A percentile compares a stretch with the other conserved stretches of the same genome.
Conservation (phyloP, 768 basidiomycete genomes). For the Panaeolus papilionaceus region DNA sequence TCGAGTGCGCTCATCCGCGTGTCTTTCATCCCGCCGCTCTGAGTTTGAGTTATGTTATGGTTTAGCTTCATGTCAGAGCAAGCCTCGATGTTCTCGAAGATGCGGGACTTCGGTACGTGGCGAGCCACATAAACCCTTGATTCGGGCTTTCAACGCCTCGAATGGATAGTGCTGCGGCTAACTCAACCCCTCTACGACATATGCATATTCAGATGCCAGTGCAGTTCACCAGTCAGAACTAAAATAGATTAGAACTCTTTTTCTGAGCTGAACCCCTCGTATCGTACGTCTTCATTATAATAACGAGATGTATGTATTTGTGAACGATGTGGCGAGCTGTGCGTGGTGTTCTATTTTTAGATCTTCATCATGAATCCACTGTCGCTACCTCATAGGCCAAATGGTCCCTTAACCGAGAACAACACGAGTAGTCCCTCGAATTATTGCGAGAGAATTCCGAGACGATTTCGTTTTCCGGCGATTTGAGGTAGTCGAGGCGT, state of each 20-base stretch:
- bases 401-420: background rate
- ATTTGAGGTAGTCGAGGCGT: background rate
- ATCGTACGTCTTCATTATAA: background rate
- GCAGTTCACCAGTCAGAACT: background rate
- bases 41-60: background rate
- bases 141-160: conserved; percentile 12
- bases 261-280: background rate
- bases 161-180: conserved; percentile 9
- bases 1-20: background rate
- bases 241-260: conserved; percentile 6
- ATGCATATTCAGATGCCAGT: conserved; percentile 4
- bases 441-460: conserved; percentile 13
- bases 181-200: background rate
- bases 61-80: background rate
- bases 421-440: conserved; percentile 4
- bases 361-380: conserved; percentile 8
- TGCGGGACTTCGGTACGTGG: background rate
- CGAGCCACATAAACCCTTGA: conserved; percentile 1
- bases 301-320: background rate
- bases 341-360: conserved; percentile 9
- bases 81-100: background rate
- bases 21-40: conserved; percentile 10
- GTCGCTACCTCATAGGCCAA: background rate
- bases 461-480: conserved; percentile 1
- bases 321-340: background rate